A percentile compares a stretch with the other conserved stretches of the same genome.
These are phyloP conservation scores for Globisporangium nodosum DNA, from an alignment of 352 stramenopile species.

Conservation along the genomic window DNA sequence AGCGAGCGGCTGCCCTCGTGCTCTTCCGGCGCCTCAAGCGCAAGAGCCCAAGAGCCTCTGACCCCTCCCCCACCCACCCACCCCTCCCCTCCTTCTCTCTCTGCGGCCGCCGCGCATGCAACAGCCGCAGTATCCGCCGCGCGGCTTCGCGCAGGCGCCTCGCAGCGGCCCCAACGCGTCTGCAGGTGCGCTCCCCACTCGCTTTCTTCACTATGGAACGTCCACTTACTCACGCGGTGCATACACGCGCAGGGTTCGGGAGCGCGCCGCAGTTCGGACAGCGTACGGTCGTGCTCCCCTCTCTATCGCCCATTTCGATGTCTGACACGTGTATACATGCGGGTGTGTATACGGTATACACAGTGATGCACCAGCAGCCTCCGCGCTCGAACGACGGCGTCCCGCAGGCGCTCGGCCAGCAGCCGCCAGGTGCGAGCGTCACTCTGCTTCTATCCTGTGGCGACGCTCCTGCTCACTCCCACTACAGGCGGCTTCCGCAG, in stretches of 20 bases:
- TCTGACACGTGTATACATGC: no score
- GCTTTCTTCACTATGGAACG: not conserved
- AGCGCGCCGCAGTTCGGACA: slow-evolving; percentile 13
- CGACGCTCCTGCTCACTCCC: not conserved
- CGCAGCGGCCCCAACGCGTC: not conserved
- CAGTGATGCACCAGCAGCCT: slow-evolving; percentile 18
- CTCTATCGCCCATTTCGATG: no score
- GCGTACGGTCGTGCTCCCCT: slow-evolving; percentile 2
- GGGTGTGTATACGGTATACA: not conserved
- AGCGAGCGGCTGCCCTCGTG: no score
- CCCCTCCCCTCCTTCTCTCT: not conserved
- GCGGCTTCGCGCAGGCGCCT: slow-evolving; percentile 1
- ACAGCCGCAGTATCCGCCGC: not conserved
- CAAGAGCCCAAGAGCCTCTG: no score
- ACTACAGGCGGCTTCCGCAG: slow-evolving; percentile 13
- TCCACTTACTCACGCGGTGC: not conserved
- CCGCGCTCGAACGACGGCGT: slow-evolving; percentile 26
- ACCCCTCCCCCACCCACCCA: not conserved
- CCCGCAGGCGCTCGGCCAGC: slow-evolving; percentile 10
- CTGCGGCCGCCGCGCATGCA: not conserved
- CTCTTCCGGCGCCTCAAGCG: no score
- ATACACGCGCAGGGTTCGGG: slow-evolving; percentile 3
- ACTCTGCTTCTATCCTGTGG: not conserved
- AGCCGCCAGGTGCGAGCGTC: slow-evolving; percentile 5
- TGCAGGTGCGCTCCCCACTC: not conserved